Evolutionary conservation across 306 rosid species (phyloP).

Genomic region (Delonix regia): DNA sequence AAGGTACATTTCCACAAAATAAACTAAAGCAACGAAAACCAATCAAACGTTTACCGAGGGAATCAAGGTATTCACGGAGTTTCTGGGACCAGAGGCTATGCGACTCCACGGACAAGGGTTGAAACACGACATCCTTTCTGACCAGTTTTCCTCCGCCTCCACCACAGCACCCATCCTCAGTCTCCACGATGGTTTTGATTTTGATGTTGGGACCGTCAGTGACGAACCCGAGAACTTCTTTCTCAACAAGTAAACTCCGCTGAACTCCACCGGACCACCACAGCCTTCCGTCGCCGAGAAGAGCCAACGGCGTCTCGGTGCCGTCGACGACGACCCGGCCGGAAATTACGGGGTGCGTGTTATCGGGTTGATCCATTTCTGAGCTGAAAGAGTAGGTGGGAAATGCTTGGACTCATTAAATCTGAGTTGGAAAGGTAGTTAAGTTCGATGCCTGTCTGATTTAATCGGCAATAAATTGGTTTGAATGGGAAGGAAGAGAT

Average conservation of each 20-base stretch:
- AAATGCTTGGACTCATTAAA: not conserved
- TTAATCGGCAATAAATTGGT: not conserved
- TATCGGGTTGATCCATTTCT: constrained; percentile 49
- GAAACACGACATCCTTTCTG: constrained; percentile 61
- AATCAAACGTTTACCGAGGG: constrained; percentile 51
- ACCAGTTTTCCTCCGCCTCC: constrained; percentile 39
- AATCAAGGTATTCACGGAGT: constrained; percentile 65
- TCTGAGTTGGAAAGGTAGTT: too few relatives aligned
- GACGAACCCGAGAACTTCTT: constrained; percentile 65
- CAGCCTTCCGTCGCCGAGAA: constrained; percentile 58
- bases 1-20: not conserved
- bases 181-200: constrained; percentile 58
- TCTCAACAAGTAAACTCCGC: constrained; percentile 52
- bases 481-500: too few relatives aligned
- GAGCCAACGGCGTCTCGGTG: constrained; percentile 30
- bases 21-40: not conserved
- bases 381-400: not conserved
- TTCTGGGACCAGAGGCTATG: constrained; percentile 63
- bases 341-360: constrained; percentile 39
- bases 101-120: constrained; percentile 55
- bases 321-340: constrained; percentile 61
- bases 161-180: constrained; percentile 41
- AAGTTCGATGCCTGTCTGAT: too few relatives aligned
- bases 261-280: constrained; percentile 55
- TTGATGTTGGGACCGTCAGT: constrained; percentile 59